Evolutionary conservation across 768 basidiomycete genomes (phyloP).

Genomic region (Pulveroboletus ravenelii): DNA sequence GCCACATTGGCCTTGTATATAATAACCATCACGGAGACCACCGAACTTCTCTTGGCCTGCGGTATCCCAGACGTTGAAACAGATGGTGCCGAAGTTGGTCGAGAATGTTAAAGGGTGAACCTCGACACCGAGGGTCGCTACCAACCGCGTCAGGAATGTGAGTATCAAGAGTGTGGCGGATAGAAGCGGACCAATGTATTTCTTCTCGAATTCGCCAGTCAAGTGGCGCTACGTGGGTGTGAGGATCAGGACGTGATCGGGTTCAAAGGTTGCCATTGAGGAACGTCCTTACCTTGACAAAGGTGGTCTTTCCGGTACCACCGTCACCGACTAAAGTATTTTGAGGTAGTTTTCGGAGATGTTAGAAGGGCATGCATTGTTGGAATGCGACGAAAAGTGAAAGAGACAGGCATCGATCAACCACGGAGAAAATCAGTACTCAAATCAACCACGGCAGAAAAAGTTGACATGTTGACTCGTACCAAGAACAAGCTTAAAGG

Average conservation of each 20-base stretch:
- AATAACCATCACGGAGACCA: constrained; percentile 95
- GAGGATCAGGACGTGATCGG: constrained; percentile 58
- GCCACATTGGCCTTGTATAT: constrained; percentile 97
- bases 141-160: constrained; percentile 9
- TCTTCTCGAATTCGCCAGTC: constrained; percentile 99
- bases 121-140: constrained; percentile 99
- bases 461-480: constrained; percentile 28
- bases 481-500: constrained; percentile 99
- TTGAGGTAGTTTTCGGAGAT: background rate
- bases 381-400: constrained; percentile 7
- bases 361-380: constrained; percentile 6
- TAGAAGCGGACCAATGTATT: constrained; percentile 81
- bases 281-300: constrained; percentile 75
- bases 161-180: constrained; percentile 9
- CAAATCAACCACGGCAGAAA: constrained; percentile 5
- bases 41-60: constrained; percentile 99
- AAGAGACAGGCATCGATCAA: constrained; percentile 49
- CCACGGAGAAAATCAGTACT: constrained; percentile 26
- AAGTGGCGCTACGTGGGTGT: constrained; percentile 72
- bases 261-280: constrained; percentile 17
- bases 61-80: constrained; percentile 99
- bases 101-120: constrained; percentile 94
- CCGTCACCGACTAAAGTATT: constrained; percentile 78
- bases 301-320: constrained; percentile 97
- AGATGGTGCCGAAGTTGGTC: constrained; percentile 98